Evolutionary conservation across 768 basidiomycete species (phyloP), one percentile per base, ranked within the genome.

Genomic region (Suillus plorans): DNA sequence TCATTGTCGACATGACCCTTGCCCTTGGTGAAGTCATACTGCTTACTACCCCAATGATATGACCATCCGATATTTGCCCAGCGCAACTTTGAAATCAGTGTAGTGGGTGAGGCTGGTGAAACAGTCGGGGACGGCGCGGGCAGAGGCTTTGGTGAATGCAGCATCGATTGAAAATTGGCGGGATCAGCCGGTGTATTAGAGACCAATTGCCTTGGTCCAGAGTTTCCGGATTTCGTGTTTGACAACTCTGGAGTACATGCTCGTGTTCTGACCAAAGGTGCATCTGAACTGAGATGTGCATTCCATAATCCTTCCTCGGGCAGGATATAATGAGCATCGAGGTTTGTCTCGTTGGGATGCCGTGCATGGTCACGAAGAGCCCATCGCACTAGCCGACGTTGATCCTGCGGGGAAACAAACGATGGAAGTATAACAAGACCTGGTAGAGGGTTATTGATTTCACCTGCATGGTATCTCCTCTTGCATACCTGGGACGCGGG

Each of bases 51-150:
- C 97, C 97, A 98, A 79, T 99, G 94, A 76, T 99, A 99, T 61
- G 86, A 92, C 88, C 92, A 92, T 12, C 97, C 97, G 58, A 99
- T 90, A 70, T 97, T 99, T 2, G 94, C 91, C 97, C 97, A 99
- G 57, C 97, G 85, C 57, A 99, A 74, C 73, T 92, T 95, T 6
- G 80, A 81, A 18, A 96, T 69, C 16, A 98, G 83, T 34, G 83
- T 77, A 1, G 85, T 85, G 2, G 86, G 78, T 3, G 76, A 73
- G 9, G 79, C 73, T 1, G 89, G 82, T 13, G 77, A 80, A 4
- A 85, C 79, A 3, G 86, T 86, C 2, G 81, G 72, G 4, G 93
- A 92, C 10, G 95, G 92, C 4, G 84, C 78, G 4, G 85, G 82
- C 5, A 85, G 84, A 5, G 80, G 86, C 72, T 90, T 91, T 1